Evolutionary conservation across 2,329 filamentous ascomycete species (phyloP).

Genomic region (Hypoxylon sp.): DNA sequence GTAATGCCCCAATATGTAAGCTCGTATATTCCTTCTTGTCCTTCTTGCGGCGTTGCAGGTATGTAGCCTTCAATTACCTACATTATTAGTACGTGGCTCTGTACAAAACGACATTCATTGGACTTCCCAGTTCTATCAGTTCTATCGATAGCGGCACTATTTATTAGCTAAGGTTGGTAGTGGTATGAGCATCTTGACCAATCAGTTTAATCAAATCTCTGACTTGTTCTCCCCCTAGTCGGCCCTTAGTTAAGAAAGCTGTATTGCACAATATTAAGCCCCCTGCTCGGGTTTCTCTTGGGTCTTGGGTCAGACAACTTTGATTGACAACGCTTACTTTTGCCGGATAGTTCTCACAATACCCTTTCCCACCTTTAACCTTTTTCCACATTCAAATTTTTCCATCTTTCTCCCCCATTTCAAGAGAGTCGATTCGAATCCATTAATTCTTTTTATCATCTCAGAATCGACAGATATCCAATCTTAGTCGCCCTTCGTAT

Average conservation of each 20-base stretch:
- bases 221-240: conserved; percentile 42
- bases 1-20: conserved; percentile 34
- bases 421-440: not conserved
- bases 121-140: conserved; percentile 18
- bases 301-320: conserved; percentile 48
- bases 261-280: conserved; percentile 46
- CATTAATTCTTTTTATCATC: not conserved
- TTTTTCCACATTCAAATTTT: conserved; percentile 29
- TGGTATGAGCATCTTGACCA: conserved; percentile 34
- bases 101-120: conserved; percentile 15
- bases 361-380: conserved; percentile 37
- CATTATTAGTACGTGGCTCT: conserved; percentile 5
- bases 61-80: conserved; percentile 26
- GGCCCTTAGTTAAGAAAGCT: conserved; percentile 39
- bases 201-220: conserved; percentile 42
- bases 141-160: conserved; percentile 30
- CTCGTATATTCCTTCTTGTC: conserved; percentile 42
- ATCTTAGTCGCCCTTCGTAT: conserved; percentile 6
- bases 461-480: not conserved
- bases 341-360: conserved; percentile 43
- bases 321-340: conserved; percentile 47
- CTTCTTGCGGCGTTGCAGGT: conserved; percentile 26
- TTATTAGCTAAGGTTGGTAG: conserved; percentile 33
- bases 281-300: conserved; percentile 42
- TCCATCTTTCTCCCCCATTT: not conserved